Evolutionary conservation across 2,329 filamentous ascomycete species (phyloP), one percentile per base, ranked within the genome.

Genomic region (Fusarium pseudoanthophilum): DNA sequence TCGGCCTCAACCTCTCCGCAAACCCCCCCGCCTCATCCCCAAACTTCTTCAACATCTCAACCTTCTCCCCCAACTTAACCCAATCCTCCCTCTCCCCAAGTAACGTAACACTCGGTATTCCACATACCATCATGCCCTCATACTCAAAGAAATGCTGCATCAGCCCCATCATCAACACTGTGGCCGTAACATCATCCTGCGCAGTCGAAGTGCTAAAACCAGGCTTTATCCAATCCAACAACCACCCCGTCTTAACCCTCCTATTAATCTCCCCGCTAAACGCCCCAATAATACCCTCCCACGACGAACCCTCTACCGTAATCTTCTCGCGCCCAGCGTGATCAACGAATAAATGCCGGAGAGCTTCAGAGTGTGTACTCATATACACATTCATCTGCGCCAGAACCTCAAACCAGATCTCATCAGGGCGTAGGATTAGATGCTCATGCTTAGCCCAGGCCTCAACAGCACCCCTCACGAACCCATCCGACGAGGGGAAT

Each of bases 321-420:
- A 89, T 83, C 30, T 84, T 80, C 64, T 85, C 78, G 64, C 84
- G 80, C 0, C 82, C 85, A 16, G 81, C 62, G 60, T 87, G 85
- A 11, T 81, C 72, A 13, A 88, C 86, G 69, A 88, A 88, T 20
- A 84, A 60, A 10, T 79, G 74, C 4, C 86, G 80, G 2, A 88
- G 58, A 11, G 84, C 80, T 56, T 88, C 85, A 11, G 84, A 82
- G 68, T 89, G 81, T 1, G 78, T 78, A 36, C 84, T 82, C 79
- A 88, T 84, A 77, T 85, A 89, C 60, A 85, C 83, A 73, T 84
- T 86, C 53, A 89, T 78, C 77, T 89, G 87, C 1, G 82, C 80
- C 8, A 89, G 80, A 59, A 89, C 86, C 56, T 87, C 83, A 70
- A 89, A 85, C 87, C 87, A 89, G 36, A 89, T 78, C 59, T 88